Evolutionary conservation across 176 grass and related monocot species (phyloP).

Genomic region (Panicum miliaceum): DNA sequence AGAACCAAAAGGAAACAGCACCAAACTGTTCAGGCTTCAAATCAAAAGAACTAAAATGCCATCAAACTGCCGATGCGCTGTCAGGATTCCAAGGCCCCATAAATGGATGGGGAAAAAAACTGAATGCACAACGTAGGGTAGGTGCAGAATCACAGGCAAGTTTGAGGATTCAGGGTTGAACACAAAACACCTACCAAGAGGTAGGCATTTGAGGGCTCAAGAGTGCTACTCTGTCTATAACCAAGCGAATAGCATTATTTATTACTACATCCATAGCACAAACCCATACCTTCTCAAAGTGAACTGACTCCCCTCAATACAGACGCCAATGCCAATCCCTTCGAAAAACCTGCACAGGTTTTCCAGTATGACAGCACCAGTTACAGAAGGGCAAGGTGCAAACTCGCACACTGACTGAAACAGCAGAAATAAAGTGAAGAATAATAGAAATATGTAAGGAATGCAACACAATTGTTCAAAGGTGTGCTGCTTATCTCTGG

Average conservation of each 20-base stretch:
- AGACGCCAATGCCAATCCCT: constrained; percentile 40
- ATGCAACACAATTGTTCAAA: constrained; percentile 26
- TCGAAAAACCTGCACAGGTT: constrained; percentile 54
- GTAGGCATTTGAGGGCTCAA: neutral
- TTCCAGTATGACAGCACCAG: constrained; percentile 48
- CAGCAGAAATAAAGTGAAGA: constrained; percentile 15
- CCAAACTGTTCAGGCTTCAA: neutral
- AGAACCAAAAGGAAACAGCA: neutral
- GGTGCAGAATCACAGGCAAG: neutral
- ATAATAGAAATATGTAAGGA: neutral
- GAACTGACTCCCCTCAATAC: constrained; percentile 16
- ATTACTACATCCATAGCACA: neutral
- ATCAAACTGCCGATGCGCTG: neutral
- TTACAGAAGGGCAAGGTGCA: constrained; percentile 46
- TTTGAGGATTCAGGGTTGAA: neutral
- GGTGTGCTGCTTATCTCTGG: constrained; percentile 56
- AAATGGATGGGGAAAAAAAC: neutral
- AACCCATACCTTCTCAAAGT: constrained; percentile 47
- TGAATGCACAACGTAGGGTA: neutral
- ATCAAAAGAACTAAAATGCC: neutral
- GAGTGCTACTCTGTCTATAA: constrained; percentile 3
- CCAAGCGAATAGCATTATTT: neutral
- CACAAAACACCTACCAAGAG: neutral
- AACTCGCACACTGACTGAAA: constrained; percentile 10
- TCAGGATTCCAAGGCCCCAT: neutral